These are phyloP conservation scores for Yamadazyma songkhlaensis DNA, from an alignment of 1,139 yeast genomes.

Conservation along the genomic window DNA sequence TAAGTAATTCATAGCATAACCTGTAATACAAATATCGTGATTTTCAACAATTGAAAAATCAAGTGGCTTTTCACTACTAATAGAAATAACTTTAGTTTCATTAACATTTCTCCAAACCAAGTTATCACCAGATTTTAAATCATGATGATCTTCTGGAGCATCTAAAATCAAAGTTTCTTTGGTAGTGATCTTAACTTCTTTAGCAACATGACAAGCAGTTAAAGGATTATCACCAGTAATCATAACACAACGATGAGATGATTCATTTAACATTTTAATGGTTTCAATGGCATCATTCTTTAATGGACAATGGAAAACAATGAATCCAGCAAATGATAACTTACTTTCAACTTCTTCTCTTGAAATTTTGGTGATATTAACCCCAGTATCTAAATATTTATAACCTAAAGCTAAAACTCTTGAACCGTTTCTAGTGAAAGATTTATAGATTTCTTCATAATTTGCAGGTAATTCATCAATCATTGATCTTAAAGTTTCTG, in stretches of 20 bases:
- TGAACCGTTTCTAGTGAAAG: slow-evolving; percentile 92
- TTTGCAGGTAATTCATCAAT: slow-evolving; percentile 66
- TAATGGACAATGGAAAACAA: slow-evolving; percentile 96
- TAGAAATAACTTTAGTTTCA: slow-evolving; percentile 71
- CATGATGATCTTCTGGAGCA: slow-evolving; percentile 68
- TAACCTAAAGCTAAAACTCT: slow-evolving; percentile 95
- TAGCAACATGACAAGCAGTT: slow-evolving; percentile 97
- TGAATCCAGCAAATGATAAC: slow-evolving; percentile 83
- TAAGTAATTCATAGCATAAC: slow-evolving; percentile 77
- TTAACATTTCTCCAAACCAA: slow-evolving; percentile 85
- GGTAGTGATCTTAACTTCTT: slow-evolving; percentile 84
- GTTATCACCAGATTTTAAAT: slow-evolving; percentile 48
- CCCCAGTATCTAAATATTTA: slow-evolving; percentile 59
- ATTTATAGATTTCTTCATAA: slow-evolving; percentile 84
- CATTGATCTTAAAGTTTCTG: slow-evolving; percentile 91
- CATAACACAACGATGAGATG: slow-evolving; percentile 94
- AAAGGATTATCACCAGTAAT: slow-evolving; percentile 98
- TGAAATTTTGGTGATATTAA: slow-evolving; percentile 50
- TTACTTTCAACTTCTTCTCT: slow-evolving; percentile 77
- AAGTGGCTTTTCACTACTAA: slow-evolving; percentile 57
- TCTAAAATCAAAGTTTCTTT: slow-evolving; percentile 82
- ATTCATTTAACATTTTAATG: slow-evolving; percentile 87
- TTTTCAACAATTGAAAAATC: slow-evolving; percentile 58
- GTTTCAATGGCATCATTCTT: slow-evolving; percentile 91
- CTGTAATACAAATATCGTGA: slow-evolving; percentile 90